These are phyloP conservation scores for Brassica napus DNA, from an alignment of 345 rosid species.

Conservation along the genomic window Da-Ae NC_063444.1:14549501-14550000, in stretches of 20 bases:
- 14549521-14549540: too few relatives aligned
- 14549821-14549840: not conserved
- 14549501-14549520: too few relatives aligned
- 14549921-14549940: too few relatives aligned
- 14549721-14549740: not conserved
- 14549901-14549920: too few relatives aligned
- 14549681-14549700: not conserved
- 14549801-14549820: not conserved
- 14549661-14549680: not conserved
- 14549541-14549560: too few relatives aligned
- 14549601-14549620: not conserved
- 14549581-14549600: not conserved
- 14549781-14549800: not conserved
- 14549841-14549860: not conserved
- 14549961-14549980: too few relatives aligned
- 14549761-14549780: not conserved
- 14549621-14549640: not conserved
- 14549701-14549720: not conserved
- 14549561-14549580: not conserved
- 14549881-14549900: not conserved
- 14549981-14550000: too few relatives aligned
- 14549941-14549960: too few relatives aligned
- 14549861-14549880: not conserved
- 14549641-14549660: not conserved
- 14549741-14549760: not conserved